Evolutionary conservation across 108 stramenopile species (phyloP).

Genomic region (Bacterosira constricta): DNA sequence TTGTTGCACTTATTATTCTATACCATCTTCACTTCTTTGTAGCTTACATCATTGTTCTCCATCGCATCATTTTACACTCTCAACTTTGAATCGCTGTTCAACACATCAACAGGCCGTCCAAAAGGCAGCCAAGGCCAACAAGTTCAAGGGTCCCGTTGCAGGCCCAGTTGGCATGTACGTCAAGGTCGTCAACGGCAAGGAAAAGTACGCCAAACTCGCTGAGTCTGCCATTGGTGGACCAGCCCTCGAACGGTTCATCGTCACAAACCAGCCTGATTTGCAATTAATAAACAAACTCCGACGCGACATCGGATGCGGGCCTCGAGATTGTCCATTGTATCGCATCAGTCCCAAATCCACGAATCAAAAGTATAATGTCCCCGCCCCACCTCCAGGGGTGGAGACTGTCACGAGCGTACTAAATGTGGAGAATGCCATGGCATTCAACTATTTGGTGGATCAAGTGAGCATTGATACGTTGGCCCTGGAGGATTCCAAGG

Average conservation of each 20-base stretch:
- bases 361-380: conserved; percentile 55
- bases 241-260: conserved; percentile 74
- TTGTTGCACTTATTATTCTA: too few species aligned
- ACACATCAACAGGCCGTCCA: conserved; percentile 46
- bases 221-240: conserved; percentile 66
- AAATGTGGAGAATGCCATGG: conserved; percentile 68
- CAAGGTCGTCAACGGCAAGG: conserved; percentile 82
- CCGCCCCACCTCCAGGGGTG: conserved; percentile 64
- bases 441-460: conserved; percentile 86
- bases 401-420: conserved; percentile 73
- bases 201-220: conserved; percentile 73
- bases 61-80: too few species aligned
- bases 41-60: too few species aligned
- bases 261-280: conserved; percentile 67
- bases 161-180: conserved; percentile 84
- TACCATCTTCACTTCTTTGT: too few species aligned
- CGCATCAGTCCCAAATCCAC: conserved; percentile 48
- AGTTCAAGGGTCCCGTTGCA: conserved; percentile 69
- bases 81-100: too few species aligned
- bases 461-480: conserved; percentile 61
- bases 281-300: conserved; percentile 61
- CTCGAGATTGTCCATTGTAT: conserved; percentile 66
- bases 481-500: conserved; percentile 64
- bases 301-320: conserved; percentile 55
- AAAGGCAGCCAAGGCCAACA: conserved; percentile 31